Conservation (phyloP, 2,329 filamentous ascomycete species). For the Colletotrichum coccodes region DNA sequence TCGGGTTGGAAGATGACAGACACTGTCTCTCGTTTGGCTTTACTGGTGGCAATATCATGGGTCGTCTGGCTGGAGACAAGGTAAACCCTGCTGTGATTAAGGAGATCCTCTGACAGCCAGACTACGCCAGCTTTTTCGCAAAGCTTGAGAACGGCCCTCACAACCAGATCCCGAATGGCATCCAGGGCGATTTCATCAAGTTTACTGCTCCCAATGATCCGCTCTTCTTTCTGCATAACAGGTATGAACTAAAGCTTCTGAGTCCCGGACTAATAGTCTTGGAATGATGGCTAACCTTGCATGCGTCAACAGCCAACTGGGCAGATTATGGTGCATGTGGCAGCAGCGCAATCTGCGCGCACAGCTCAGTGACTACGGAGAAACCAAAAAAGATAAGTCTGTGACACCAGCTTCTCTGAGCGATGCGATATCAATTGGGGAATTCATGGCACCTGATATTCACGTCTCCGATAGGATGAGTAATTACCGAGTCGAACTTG, state of each 20-base stretch:
- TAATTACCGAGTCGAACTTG: background rate
- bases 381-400: background rate
- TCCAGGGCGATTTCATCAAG: background rate
- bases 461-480: background rate
- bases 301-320: background rate
- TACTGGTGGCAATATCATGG: background rate
- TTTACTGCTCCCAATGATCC: background rate
- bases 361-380: background rate
- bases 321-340: background rate
- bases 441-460: background rate
- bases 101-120: background rate
- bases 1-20: background rate
- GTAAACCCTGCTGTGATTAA: background rate
- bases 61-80: background rate
- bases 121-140: background rate
- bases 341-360: background rate
- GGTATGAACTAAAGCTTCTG: background rate
- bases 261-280: background rate
- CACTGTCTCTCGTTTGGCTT: background rate
- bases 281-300: background rate
- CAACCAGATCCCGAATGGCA: background rate
- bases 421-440: background rate
- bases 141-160: background rate
- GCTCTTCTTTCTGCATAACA: background rate
- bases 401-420: background rate